Evolutionary conservation across 805 yeast species (phyloP), one percentile per base, ranked within the genome.

Genomic region (Nakazawaea ernobii): DNA sequence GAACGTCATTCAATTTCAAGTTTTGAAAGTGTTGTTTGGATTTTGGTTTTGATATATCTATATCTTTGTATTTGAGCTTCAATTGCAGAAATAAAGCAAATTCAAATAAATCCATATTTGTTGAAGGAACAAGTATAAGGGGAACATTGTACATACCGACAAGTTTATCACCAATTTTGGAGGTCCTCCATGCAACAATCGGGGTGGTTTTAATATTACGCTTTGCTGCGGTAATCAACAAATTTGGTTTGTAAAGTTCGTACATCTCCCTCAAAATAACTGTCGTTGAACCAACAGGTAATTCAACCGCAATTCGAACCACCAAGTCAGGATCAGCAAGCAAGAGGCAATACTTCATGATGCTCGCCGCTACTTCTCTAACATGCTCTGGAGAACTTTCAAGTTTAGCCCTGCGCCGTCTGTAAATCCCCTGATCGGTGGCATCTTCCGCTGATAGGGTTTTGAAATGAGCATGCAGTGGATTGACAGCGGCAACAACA

Each of bases 91-190:
- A 72, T 33, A 80, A 56, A 10, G 63, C 55, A 3, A 53, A 49
- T 56, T 81, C 86, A 62, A 76, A 82, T n/a, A 62, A 52, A 39
- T 68, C 67, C 79, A 79, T 71, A 48, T 80, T 79, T 52, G 68
- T 59, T 2, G 86, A 80, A 1, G 90, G 86, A 0, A 79, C 83
- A 42, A 83, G 75, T 24, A 84, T 71, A n/a, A 80, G 75, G 0
- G 91, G 90, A 13, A 82, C 72, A 4, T 82, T 80, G 53, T 74
- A 80, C 55, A 75, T 77, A 56, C 79, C 80, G 28, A 84, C 84
- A 40, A 83, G 67, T 42, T 86, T 66, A 58, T 82, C 87, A 24
- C 85, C 74, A 35, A 84, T 63, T 53, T 84, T 77, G 29, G 82
- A 74, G 5, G 85, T 76, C 36, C 66, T 66, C 85, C 89, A 79